phyloP scores from a whole-genome alignment of 2,329 filamentous ascomycete genomes.

The Trichoderma pleuroti region DNA sequence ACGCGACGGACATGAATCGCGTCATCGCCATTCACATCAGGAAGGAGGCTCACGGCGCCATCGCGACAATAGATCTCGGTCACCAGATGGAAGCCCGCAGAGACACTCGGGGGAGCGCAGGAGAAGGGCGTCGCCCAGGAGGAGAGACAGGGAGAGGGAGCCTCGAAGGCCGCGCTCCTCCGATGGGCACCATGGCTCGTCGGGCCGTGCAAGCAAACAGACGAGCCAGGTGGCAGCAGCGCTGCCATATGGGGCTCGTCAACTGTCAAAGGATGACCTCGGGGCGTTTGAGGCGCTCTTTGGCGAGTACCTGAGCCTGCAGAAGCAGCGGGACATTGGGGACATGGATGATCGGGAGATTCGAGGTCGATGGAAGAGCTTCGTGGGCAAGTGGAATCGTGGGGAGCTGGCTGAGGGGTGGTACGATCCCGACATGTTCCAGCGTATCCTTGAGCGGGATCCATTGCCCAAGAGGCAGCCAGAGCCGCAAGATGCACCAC shows the following conservation, averaged over 20 bases:
- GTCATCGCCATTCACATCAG: slow-evolving; percentile 3
- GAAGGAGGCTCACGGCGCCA: neutral
- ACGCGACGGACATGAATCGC: slow-evolving; percentile 12
- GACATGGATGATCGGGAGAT: slow-evolving; percentile 71
- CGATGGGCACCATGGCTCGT: slow-evolving; percentile 23
- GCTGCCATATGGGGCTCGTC: slow-evolving; percentile 64
- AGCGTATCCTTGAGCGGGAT: slow-evolving; percentile 33
- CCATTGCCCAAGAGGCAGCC: slow-evolving; percentile 2
- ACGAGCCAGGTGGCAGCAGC: neutral
- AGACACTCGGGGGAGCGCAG: slow-evolving; percentile 20
- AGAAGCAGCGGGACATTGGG: slow-evolving; percentile 71
- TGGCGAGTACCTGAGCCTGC: slow-evolving; percentile 79
- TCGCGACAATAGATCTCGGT: slow-evolving; percentile 5
- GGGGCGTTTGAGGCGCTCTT: slow-evolving; percentile 66
- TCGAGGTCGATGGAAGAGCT: slow-evolving; percentile 89
- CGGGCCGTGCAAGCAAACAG: slow-evolving; percentile 3
- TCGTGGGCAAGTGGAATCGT: slow-evolving; percentile 86
- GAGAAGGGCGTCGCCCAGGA: neutral
- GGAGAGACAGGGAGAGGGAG: slow-evolving; percentile 14
- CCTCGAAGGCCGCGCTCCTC: slow-evolving; percentile 27
- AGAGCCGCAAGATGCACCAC: neutral
- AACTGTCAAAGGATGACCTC: slow-evolving; percentile 68
- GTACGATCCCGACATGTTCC: slow-evolving; percentile 78
- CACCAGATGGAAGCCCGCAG: slow-evolving; percentile 4
- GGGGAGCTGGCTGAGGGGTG: slow-evolving; percentile 84